These are phyloP conservation scores for Capsella rubella DNA, from an alignment of 441 rosid species.

Conservation along the genomic window DNA sequence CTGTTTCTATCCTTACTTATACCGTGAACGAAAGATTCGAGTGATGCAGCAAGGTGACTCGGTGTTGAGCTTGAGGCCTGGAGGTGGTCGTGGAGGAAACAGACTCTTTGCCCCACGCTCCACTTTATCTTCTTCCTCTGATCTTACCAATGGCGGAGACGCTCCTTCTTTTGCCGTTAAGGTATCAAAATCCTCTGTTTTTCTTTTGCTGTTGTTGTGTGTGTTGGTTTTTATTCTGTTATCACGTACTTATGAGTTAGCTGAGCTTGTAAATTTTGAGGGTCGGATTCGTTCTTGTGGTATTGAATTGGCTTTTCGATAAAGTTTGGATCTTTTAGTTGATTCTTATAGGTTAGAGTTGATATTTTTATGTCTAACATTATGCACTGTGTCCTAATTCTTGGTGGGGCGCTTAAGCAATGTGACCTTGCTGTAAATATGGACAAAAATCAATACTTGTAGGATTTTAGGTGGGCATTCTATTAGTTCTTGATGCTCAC, in stretches of 20 bases:
- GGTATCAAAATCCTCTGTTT: conserved; percentile 21
- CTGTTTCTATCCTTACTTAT: neutral
- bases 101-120: conserved; percentile 44
- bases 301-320: conserved; percentile 7
- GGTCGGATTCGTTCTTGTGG: conserved; percentile 9
- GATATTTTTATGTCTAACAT: neutral
- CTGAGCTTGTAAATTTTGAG: neutral
- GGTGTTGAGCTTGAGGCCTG: conserved; percentile 44
- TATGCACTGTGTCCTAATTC: conserved; percentile 70
- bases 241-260: neutral
- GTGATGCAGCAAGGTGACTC: conserved; percentile 42
- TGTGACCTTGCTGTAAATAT: conserved; percentile 75
- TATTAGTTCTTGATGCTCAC: conserved; percentile 31
- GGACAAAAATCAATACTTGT: conserved; percentile 55
- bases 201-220: neutral
- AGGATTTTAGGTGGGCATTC: conserved; percentile 35
- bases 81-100: conserved; percentile 47
- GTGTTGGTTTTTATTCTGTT: neutral
- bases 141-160: conserved; percentile 19
- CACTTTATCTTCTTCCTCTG: conserved; percentile 49
- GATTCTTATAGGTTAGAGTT: neutral
- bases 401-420: conserved; percentile 64
- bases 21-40: conserved; percentile 21
- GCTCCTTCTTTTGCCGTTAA: conserved; percentile 45
- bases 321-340: conserved; percentile 23